Percentiles rank a stretch among this genome's conserved stretches.
Conservation (phyloP, 2,329 filamentous ascomycete species). For the Hymenoscyphus fructigenus region DNA sequence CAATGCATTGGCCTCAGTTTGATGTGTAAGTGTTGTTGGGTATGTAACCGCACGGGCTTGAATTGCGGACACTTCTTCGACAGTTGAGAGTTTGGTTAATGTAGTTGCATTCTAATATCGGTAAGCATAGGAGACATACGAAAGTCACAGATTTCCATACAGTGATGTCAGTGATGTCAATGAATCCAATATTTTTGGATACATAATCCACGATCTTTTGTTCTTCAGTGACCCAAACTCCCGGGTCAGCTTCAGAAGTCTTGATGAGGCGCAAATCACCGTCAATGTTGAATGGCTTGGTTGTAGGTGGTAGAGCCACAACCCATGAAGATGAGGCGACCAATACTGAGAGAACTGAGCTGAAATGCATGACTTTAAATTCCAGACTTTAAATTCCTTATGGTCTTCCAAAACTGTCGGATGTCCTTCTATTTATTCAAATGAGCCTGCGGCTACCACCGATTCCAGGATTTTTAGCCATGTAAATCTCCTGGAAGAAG, state of each 20-base stretch:
- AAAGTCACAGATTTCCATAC: not conserved
- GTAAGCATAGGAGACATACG: not conserved
- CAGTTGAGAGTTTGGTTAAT: not conserved
- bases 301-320: conserved; percentile 4
- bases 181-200: conserved; percentile 20
- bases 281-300: not conserved
- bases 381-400: not conserved
- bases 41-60: conserved; percentile 14
- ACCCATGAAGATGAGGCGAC: conserved; percentile 3
- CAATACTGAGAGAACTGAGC: not conserved
- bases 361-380: conserved; percentile 8
- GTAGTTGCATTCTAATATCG: conserved; percentile 2
- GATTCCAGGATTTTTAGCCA: too few species aligned
- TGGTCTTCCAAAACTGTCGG: not conserved
- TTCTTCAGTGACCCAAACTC: conserved; percentile 20
- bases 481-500: not conserved
- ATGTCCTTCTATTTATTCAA: not conserved
- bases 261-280: conserved; percentile 17
- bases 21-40: conserved; percentile 14
- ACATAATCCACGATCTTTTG: conserved; percentile 20
- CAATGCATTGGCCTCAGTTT: conserved; percentile 10
- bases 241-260: conserved; percentile 19
- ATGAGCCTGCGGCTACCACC: not conserved
- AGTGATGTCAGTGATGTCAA: conserved; percentile 22
- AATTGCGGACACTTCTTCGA: not conserved